Evolutionary conservation across 805 yeast genomes (phyloP).

Genomic region (Cyberlindnera sargentensis): DNA sequence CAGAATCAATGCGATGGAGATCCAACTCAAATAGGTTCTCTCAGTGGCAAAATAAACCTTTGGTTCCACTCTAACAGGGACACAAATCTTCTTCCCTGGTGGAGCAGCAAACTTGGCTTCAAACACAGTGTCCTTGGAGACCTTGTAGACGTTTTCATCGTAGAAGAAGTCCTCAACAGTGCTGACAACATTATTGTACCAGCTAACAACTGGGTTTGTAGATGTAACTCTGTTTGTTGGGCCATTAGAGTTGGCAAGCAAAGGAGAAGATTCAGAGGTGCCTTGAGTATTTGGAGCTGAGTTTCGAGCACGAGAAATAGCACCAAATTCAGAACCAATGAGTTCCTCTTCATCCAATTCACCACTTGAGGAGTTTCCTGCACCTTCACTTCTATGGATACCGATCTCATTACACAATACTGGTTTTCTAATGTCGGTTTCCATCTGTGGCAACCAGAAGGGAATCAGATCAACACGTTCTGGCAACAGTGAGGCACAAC

Average conservation of each 20-base stretch:
- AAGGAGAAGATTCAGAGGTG: conserved; percentile 26
- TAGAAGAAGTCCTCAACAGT: conserved; percentile 41
- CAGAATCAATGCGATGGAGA: conserved; percentile 80
- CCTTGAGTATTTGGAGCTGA: conserved; percentile 8
- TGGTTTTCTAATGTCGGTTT: conserved; percentile 89
- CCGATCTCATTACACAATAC: conserved; percentile 31
- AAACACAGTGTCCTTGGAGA: conserved; percentile 59
- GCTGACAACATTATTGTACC: conserved; percentile 17
- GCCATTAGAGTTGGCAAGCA: conserved; percentile 17
- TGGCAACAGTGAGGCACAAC: conserved; percentile 86
- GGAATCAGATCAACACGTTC: conserved; percentile 82
- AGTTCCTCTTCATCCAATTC: conserved; percentile 69
- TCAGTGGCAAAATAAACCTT: conserved; percentile 99
- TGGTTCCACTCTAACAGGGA: conserved; percentile 96
- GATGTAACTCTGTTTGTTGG: conserved; percentile 2
- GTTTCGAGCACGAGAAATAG: conserved; percentile 15
- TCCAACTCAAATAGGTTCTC: conserved; percentile 90
- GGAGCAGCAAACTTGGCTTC: conserved; percentile 62
- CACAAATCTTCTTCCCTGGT: conserved; percentile 80
- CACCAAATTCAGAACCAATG: conserved; percentile 41
- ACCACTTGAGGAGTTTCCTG: conserved; percentile 37
- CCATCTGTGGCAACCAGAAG: conserved; percentile 98
- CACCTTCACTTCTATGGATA: conserved; percentile 21
- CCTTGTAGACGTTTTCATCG: conserved; percentile 43
- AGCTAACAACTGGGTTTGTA: conserved; percentile 10